phyloP scores from a whole-genome alignment of 2,329 filamentous ascomycete genomes.

The Lachnellula hyalina region DNA sequence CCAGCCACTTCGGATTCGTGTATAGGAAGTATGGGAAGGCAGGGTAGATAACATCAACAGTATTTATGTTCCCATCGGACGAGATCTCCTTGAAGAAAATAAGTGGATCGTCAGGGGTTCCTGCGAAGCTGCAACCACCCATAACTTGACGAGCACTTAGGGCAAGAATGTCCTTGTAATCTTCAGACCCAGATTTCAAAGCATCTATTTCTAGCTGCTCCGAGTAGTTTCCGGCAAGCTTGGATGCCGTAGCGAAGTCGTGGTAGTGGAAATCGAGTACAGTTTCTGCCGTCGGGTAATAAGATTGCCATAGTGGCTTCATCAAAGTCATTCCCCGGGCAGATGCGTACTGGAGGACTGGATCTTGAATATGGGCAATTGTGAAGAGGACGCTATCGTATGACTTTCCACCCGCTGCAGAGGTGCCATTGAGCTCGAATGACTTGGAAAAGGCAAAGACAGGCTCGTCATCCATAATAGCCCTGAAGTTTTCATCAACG shows the following conservation, averaged over 20 bases:
- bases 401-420: slow-evolving; percentile 24
- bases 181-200: slow-evolving; percentile 65
- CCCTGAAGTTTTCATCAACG: slow-evolving; percentile 61
- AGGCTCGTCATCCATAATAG: slow-evolving; percentile 72
- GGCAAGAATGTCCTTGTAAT: slow-evolving; percentile 72
- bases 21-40: slow-evolving; percentile 83
- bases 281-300: slow-evolving; percentile 58
- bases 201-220: slow-evolving; percentile 65
- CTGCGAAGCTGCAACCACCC: slow-evolving; percentile 70
- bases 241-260: slow-evolving; percentile 61
- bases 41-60: slow-evolving; percentile 83
- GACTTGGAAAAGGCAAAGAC: slow-evolving; percentile 74
- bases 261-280: slow-evolving; percentile 70
- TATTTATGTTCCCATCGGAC: slow-evolving; percentile 79
- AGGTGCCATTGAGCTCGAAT: slow-evolving; percentile 45
- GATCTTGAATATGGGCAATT: slow-evolving; percentile 70
- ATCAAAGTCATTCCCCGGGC: slow-evolving; percentile 71
- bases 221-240: slow-evolving; percentile 68
- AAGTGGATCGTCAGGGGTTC: slow-evolving; percentile 65
- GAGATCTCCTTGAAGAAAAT: slow-evolving; percentile 84
- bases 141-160: slow-evolving; percentile 75
- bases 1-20: slow-evolving; percentile 75
- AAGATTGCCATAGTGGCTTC: slow-evolving; percentile 74
- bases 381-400: slow-evolving; percentile 65
- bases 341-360: slow-evolving; percentile 73